Evolutionary conservation across 129 eudicot species (phyloP).

Genomic region (Scalesia atractyloides): DNA sequence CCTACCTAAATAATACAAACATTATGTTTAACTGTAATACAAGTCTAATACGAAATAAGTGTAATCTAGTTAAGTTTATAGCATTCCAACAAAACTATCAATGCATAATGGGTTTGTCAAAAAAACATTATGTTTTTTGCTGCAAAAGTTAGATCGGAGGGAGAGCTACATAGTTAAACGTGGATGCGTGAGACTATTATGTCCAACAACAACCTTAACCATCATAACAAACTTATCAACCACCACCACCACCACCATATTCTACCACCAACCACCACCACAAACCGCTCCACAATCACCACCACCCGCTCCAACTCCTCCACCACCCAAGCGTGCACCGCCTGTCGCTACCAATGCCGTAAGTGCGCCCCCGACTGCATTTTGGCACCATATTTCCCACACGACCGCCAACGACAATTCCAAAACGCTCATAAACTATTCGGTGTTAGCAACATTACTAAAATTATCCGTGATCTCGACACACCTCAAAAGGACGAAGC

Average conservation of each 20-base stretch:
- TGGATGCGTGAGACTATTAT: conserved; percentile 10
- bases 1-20: too few relatives aligned
- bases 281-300: conserved; percentile 10
- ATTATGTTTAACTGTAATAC: too few relatives aligned
- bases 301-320: conserved; percentile 19
- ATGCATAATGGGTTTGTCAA: too few relatives aligned
- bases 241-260: conserved; percentile 25
- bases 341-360: conserved; percentile 13
- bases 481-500: conserved; percentile 52
- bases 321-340: conserved; percentile 45
- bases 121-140: too few relatives aligned
- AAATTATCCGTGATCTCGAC: conserved; percentile 48
- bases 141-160: too few relatives aligned
- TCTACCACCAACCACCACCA: conserved; percentile 20
- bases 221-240: conserved; percentile 17
- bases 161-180: too few relatives aligned
- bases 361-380: conserved; percentile 50
- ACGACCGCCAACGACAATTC: conserved; percentile 73
- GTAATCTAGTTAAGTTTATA: too few relatives aligned
- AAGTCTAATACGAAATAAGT: too few relatives aligned
- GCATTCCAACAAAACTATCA: too few relatives aligned
- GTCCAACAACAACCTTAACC: conserved; percentile 15
- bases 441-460: conserved; percentile 78
- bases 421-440: conserved; percentile 77
- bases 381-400: conserved; percentile 84